These are phyloP conservation scores for Amphibolis antarctica DNA, from an alignment of 106 monocot species.

Conservation along the genomic window DNA sequence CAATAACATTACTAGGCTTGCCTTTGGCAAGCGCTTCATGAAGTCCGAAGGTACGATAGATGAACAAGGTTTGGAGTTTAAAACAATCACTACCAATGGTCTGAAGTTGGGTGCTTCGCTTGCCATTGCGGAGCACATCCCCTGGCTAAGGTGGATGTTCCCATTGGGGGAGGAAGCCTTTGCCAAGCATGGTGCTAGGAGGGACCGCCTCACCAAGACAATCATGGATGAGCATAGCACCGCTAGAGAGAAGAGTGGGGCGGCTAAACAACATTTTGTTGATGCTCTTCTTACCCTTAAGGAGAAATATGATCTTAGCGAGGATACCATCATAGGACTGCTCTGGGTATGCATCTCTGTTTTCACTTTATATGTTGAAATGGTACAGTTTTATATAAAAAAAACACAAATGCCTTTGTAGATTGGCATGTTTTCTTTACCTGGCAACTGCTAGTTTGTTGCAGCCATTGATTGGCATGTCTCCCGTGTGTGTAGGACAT, in stretches of 20 bases:
- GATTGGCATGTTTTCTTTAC: no score
- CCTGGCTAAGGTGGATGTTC: conserved; percentile 66
- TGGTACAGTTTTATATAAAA: no score
- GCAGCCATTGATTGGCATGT: background rate
- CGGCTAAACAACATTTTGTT: conserved; percentile 64
- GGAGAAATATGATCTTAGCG: conserved; percentile 67
- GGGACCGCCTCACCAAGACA: conserved; percentile 52
- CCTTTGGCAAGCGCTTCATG: conserved; percentile 82
- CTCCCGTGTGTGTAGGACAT: conserved; percentile 54
- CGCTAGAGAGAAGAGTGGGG: conserved; percentile 36
- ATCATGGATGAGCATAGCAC: conserved; percentile 77
- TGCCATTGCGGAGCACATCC: conserved; percentile 52
- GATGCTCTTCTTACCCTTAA: conserved; percentile 59
- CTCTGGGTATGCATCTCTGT: conserved; percentile 44
- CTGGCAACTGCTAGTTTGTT: no score
- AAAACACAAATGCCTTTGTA: no score
- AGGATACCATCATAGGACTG: conserved; percentile 67
- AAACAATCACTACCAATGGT: conserved; percentile 53
- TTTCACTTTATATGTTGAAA: background rate
- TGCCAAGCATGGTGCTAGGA: conserved; percentile 37
- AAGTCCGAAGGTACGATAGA: conserved; percentile 48
- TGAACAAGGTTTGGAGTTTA: conserved; percentile 69
- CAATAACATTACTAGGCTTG: conserved; percentile 85
- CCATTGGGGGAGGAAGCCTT: conserved; percentile 62
- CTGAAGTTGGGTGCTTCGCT: conserved; percentile 64